phyloP scores from a whole-genome alignment of 768 basidiomycete genomes.

The Mycena maculata region DNA sequence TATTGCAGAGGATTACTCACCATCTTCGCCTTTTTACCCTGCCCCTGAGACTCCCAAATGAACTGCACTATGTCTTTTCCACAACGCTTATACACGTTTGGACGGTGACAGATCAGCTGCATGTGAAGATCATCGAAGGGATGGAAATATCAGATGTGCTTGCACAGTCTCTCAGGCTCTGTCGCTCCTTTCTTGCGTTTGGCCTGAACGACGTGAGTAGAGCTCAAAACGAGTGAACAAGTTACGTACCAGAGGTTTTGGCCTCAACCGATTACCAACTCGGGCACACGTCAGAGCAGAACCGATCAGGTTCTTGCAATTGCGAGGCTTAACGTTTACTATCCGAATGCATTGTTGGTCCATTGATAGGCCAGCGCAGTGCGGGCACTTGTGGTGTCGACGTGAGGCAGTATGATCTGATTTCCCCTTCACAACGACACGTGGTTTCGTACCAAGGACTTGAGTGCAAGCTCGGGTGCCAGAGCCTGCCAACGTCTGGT shows the following conservation, averaged over 20 bases:
- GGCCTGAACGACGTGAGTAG: background rate
- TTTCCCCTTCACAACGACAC: too few species aligned
- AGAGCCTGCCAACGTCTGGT: too few species aligned
- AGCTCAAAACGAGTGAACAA: background rate
- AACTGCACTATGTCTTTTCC: constrained; percentile 3
- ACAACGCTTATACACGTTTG: background rate
- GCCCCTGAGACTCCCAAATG: background rate
- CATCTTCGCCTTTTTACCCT: background rate
- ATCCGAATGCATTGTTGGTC: too few species aligned
- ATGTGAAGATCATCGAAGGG: background rate
- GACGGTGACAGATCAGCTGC: background rate
- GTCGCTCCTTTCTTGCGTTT: background rate
- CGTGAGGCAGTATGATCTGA: too few species aligned
- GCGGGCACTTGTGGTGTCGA: too few species aligned
- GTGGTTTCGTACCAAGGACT: too few species aligned
- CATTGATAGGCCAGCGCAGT: too few species aligned
- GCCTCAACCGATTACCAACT: background rate
- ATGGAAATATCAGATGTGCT: background rate
- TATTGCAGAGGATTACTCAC: background rate
- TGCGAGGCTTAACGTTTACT: too few species aligned
- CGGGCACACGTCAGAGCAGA: background rate
- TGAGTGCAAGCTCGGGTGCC: too few species aligned
- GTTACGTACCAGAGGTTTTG: background rate
- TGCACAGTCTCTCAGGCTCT: background rate
- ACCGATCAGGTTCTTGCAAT: background rate